A percentile compares a stretch with the other conserved stretches of the same genome.
phyloP scores from a whole-genome alignment of 306 rosid species.

The Cicer cuneatum region DNA sequence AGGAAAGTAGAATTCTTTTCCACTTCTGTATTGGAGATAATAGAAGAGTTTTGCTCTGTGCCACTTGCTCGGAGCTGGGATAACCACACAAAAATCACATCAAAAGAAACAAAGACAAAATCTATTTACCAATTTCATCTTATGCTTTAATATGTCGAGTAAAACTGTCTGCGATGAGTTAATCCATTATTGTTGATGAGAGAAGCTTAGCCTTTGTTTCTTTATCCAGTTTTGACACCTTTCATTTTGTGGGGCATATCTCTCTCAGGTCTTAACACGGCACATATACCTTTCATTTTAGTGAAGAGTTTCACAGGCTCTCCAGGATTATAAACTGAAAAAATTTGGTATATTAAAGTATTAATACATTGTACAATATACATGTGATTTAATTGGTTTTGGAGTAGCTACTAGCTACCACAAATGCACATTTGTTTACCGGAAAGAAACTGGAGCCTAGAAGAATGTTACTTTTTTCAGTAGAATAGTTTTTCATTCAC shows the following conservation, averaged over 20 bases:
- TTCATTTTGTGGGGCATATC: slow-evolving; percentile 19
- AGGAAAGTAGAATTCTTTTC: not conserved
- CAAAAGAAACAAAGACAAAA: not conserved
- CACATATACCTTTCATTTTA: too few species aligned
- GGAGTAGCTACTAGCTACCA: slow-evolving; percentile 32
- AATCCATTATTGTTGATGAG: not conserved
- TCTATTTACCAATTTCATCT: not conserved
- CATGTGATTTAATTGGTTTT: slow-evolving; percentile 10
- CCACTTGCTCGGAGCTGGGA: slow-evolving; percentile 15
- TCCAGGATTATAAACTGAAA: too few species aligned
- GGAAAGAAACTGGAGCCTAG: slow-evolving; percentile 35
- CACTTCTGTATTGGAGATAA: not conserved
- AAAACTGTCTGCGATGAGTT: slow-evolving; percentile 1
- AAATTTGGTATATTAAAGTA: not conserved
- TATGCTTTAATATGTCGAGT: not conserved
- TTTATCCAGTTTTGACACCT: slow-evolving; percentile 16
- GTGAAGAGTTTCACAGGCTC: too few species aligned
- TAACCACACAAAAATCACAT: not conserved
- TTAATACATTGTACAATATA: slow-evolving; percentile 3
- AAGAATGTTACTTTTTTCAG: not conserved
- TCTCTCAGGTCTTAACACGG: not conserved
- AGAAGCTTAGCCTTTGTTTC: slow-evolving; percentile 30
- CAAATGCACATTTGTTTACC: slow-evolving; percentile 15
- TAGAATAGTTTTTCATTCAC: slow-evolving; percentile 21
- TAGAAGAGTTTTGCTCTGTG: not conserved